Percentiles rank a stretch among this genome's conserved stretches.
Conservation (phyloP, 2,329 filamentous ascomycete species). For the Ambrosiella beaveri region DNA sequence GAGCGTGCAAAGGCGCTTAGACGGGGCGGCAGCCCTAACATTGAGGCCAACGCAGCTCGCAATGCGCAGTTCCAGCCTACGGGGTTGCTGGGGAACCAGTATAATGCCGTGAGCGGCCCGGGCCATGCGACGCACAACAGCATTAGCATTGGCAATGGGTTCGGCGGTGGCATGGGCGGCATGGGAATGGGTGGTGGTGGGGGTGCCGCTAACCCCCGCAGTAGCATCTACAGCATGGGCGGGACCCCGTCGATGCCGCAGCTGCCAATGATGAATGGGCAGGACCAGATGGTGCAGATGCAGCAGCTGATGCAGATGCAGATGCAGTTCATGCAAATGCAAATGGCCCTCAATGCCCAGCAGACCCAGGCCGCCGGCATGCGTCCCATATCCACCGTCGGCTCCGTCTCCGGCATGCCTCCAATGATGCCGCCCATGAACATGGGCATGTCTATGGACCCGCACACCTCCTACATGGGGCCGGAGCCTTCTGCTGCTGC, state of each 20-base stretch:
- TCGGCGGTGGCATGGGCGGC: constrained; percentile 16
- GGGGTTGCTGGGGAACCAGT: constrained; percentile 23
- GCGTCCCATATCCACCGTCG: constrained; percentile 8
- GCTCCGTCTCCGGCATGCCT: constrained; percentile 18
- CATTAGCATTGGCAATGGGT: constrained; percentile 16
- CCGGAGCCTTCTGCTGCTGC: constrained; percentile 26
- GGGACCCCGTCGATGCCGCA: constrained; percentile 16
- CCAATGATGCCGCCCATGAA: constrained; percentile 46
- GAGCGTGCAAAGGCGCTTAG: constrained; percentile 63
- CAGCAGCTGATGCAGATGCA: constrained; percentile 44
- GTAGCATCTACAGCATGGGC: constrained; percentile 13
- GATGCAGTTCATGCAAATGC: constrained; percentile 83
- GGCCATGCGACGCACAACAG: constrained; percentile 24
- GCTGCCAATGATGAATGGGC: constrained; percentile 15
- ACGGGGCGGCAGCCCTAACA: constrained; percentile 53
- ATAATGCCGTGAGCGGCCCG: constrained; percentile 30
- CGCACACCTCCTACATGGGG: constrained; percentile 31
- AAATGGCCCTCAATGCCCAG: constrained; percentile 58
- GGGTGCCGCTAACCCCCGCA: background rate
- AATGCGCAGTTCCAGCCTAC: constrained; percentile 20
- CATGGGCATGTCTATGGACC: constrained; percentile 21
- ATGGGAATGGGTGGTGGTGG: constrained; percentile 6
- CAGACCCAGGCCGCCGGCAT: constrained; percentile 4
- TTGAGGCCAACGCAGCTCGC: constrained; percentile 28
- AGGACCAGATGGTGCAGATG: constrained; percentile 23